phyloP scores from a whole-genome alignment of 441 rosid genomes.

The Populus tomentosa region DNA sequence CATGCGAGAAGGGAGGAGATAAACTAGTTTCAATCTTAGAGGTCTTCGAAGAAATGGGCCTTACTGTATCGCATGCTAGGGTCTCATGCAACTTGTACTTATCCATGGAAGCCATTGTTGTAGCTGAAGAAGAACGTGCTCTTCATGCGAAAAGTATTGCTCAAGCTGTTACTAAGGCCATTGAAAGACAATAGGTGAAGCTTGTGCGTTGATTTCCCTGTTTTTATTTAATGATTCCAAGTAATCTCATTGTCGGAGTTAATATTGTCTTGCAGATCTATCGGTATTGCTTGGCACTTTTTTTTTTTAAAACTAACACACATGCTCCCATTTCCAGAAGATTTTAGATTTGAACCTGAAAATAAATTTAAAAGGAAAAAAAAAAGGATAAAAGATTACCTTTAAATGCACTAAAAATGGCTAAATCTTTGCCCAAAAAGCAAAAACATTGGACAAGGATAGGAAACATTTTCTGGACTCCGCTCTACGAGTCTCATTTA shows the following conservation, averaged over 20 bases:
- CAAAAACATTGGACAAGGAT: neutral
- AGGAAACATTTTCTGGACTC: neutral
- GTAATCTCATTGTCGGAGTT: neutral
- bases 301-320: neutral
- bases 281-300: neutral
- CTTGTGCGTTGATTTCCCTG: neutral
- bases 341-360: neutral
- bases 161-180: conserved; percentile 42
- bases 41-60: conserved; percentile 58
- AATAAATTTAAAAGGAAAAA: too few species aligned
- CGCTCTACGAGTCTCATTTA: neutral
- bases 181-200: conserved; percentile 19
- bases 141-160: conserved; percentile 34
- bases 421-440: too few species aligned
- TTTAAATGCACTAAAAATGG: too few species aligned
- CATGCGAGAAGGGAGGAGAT: conserved; percentile 38
- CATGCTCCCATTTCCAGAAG: neutral
- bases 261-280: neutral
- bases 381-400: neutral
- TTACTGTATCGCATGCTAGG: conserved; percentile 51
- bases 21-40: conserved; percentile 51
- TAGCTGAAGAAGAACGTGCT: conserved; percentile 32
- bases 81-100: conserved; percentile 43
- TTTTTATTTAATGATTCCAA: neutral
- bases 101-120: conserved; percentile 63